A percentile compares a stretch with the other conserved stretches of the same genome.
phyloP scores from a whole-genome alignment of 2,329 filamentous ascomycete genomes.

The Hypoxylon sp. region DNA sequence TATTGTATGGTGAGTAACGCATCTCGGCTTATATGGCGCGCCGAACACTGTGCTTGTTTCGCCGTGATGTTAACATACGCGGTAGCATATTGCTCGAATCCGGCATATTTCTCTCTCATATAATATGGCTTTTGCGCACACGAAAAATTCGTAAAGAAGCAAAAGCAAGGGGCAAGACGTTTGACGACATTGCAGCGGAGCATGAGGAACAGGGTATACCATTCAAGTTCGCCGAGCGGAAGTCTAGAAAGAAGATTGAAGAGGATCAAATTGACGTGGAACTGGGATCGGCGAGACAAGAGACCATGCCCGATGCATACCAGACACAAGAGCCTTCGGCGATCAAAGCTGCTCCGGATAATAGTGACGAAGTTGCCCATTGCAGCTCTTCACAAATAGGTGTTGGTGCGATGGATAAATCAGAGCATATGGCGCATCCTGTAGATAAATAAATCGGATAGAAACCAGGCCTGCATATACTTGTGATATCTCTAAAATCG shows the following conservation, averaged over 20 bases:
- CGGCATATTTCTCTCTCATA: slow-evolving; percentile 67
- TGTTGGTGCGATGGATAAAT: neutral
- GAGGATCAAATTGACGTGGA: slow-evolving; percentile 25
- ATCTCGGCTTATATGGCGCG: neutral
- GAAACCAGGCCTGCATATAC: slow-evolving; percentile 12
- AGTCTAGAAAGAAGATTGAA: slow-evolving; percentile 16
- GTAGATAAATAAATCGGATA: slow-evolving; percentile 10
- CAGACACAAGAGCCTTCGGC: neutral
- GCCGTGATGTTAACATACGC: slow-evolving; percentile 3
- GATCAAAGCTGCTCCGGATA: neutral
- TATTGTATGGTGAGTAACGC: slow-evolving; percentile 62
- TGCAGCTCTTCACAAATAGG: neutral
- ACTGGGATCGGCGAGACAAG: neutral
- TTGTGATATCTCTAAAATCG: slow-evolving; percentile 24
- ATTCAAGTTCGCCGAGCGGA: slow-evolving; percentile 50
- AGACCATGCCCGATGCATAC: neutral
- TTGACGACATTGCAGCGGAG: slow-evolving; percentile 60
- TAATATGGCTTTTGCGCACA: slow-evolving; percentile 65
- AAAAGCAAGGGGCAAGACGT: slow-evolving; percentile 58
- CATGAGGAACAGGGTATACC: slow-evolving; percentile 43
- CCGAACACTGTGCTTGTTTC: neutral
- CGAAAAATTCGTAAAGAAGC: slow-evolving; percentile 60
- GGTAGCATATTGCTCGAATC: slow-evolving; percentile 63
- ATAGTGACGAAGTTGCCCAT: neutral
- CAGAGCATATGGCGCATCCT: neutral